Evolutionary conservation across 495 filamentous ascomycete genomes (phyloP).

Genomic region (Physcia stellaris): DNA sequence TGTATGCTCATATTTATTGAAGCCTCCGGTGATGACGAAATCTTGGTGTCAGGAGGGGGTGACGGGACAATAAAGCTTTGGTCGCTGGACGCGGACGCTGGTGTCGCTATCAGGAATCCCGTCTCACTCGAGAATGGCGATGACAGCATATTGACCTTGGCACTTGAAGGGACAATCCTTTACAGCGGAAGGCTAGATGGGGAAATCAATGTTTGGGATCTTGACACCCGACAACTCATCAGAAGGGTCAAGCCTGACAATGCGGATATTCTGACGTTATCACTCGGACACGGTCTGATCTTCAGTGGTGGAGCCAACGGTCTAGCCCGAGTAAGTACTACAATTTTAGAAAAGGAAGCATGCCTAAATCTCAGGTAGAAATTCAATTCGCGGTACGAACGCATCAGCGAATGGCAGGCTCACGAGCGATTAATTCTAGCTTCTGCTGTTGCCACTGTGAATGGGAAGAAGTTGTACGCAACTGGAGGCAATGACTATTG

Average conservation of each 20-base stretch:
- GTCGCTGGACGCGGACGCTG: constrained; percentile 43
- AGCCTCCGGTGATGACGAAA: constrained; percentile 51
- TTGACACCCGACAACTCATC: constrained; percentile 85
- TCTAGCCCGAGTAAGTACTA: constrained; percentile 56
- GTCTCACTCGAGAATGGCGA: constrained; percentile 65
- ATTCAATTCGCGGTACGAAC: constrained; percentile 82
- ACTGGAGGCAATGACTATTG: constrained; percentile 92
- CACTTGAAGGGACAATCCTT: constrained; percentile 73
- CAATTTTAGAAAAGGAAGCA: constrained; percentile 6
- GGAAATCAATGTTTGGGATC: constrained; percentile 91
- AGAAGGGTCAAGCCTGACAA: constrained; percentile 66
- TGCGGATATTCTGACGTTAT: constrained; percentile 73
- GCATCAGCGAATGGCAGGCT: constrained; percentile 67
- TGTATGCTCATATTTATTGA: constrained; percentile 76
- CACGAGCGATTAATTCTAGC: constrained; percentile 79
- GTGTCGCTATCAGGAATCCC: constrained; percentile 42
- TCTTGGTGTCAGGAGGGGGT: constrained; percentile 79
- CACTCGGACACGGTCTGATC: constrained; percentile 68
- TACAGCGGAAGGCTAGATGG: constrained; percentile 83
- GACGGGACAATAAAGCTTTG: constrained; percentile 90
- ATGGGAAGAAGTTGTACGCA: constrained; percentile 62
- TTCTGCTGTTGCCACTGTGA: constrained; percentile 57
- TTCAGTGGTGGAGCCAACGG: constrained; percentile 77
- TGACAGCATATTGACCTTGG: constrained; percentile 67
- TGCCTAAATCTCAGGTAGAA: constrained; percentile 38